phyloP scores from a whole-genome alignment of 768 basidiomycete species.

The Grammothele lineata region DNA sequence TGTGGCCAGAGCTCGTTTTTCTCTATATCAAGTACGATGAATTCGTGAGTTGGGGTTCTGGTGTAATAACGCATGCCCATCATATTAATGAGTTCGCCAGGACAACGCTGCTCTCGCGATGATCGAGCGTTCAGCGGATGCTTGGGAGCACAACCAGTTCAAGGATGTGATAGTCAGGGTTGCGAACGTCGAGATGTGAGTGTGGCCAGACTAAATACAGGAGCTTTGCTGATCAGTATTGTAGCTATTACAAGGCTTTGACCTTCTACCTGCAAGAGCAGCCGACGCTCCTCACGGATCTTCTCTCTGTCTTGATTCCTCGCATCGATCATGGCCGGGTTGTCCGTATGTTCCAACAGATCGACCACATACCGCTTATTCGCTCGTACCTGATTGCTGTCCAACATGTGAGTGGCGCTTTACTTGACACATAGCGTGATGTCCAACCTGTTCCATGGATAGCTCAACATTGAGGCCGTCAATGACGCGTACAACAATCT shows the following conservation, averaged over 20 bases:
- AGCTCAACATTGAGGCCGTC: slow-evolving; percentile 95
- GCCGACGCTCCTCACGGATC: slow-evolving; percentile 88
- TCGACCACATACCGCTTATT: slow-evolving; percentile 94
- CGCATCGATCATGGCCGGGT: slow-evolving; percentile 95
- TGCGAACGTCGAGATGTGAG: slow-evolving; percentile 93
- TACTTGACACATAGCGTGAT: neutral
- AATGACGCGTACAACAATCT: slow-evolving; percentile 98
- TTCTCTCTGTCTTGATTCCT: slow-evolving; percentile 87
- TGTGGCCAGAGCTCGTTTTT: slow-evolving; percentile 99
- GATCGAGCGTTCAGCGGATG: slow-evolving; percentile 98
- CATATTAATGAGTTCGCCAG: slow-evolving; percentile 30
- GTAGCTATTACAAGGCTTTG: slow-evolving; percentile 90
- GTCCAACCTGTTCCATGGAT: slow-evolving; percentile 3
- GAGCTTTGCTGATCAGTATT: slow-evolving; percentile 1
- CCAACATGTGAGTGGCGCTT: slow-evolving; percentile 66
- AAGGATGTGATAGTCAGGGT: slow-evolving; percentile 96
- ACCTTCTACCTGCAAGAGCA: slow-evolving; percentile 94
- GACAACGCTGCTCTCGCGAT: slow-evolving; percentile 98
- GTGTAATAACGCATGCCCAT: too few species aligned
- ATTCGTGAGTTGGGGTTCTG: slow-evolving; percentile 71
- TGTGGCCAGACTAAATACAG: slow-evolving; percentile 26
- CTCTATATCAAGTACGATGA: slow-evolving; percentile 98
- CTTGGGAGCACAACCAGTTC: slow-evolving; percentile 99
- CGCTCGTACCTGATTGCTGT: slow-evolving; percentile 96
- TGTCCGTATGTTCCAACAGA: slow-evolving; percentile 91